Percentiles rank a stretch among this genome's conserved stretches.
Conservation (phyloP, 2,329 filamentous ascomycete species). For the Leptodontidium sp. region DNA sequence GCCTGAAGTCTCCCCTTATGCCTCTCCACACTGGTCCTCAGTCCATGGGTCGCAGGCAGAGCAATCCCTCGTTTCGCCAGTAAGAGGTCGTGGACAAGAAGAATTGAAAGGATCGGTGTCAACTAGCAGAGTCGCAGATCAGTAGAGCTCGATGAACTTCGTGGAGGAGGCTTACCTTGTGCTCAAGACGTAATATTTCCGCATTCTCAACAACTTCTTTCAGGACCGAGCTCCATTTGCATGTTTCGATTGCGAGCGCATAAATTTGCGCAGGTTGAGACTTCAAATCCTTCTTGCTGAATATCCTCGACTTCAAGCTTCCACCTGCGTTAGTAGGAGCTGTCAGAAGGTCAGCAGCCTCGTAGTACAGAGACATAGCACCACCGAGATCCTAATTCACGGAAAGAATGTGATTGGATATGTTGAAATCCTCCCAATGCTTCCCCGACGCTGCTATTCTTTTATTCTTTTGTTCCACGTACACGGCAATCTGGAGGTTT, state of each 20-base stretch:
- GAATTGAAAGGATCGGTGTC: conserved; percentile 78
- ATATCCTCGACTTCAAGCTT: conserved; percentile 87
- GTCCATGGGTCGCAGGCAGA: conserved; percentile 79
- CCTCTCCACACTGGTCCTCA: conserved; percentile 77
- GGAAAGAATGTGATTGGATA: too few species aligned
- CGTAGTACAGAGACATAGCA: conserved; percentile 92
- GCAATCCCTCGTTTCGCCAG: conserved; percentile 84
- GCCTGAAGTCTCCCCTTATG: conserved; percentile 84
- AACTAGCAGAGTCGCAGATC: conserved; percentile 62
- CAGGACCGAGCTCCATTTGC: conserved; percentile 88
- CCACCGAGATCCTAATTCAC: not conserved
- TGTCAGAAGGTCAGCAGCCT: conserved; percentile 79
- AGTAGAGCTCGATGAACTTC: not conserved
- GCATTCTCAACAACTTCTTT: conserved; percentile 90
- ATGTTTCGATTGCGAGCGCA: conserved; percentile 83
- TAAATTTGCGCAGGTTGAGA: conserved; percentile 84
- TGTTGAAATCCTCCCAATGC: not conserved
- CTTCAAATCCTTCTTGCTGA: conserved; percentile 76
- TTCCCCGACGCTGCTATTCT: not conserved
- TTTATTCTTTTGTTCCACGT: not conserved
- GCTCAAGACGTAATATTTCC: conserved; percentile 79
- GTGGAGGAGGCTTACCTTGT: conserved; percentile 68
- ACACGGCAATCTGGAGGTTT: not conserved
- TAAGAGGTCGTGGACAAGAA: conserved; percentile 87
- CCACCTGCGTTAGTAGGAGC: conserved; percentile 72